phyloP scores from a whole-genome alignment of 352 stramenopile genomes.

The Phytophthora tubulina region DNA sequence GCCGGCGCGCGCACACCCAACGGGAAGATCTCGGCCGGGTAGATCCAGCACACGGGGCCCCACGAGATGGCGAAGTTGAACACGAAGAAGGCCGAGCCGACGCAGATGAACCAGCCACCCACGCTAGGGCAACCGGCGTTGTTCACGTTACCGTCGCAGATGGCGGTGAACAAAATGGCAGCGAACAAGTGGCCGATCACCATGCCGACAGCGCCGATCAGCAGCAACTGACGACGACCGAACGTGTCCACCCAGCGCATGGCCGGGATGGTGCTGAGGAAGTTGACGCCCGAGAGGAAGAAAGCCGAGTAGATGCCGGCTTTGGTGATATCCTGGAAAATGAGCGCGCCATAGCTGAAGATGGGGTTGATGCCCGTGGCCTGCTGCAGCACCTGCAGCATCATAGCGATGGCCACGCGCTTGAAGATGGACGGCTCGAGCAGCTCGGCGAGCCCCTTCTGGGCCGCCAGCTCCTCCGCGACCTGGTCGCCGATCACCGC shows the following conservation, averaged over 20 bases:
- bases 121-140: conserved; percentile 36
- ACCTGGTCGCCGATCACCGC: conserved; percentile 37
- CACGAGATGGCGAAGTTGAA: conserved; percentile 59
- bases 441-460: conserved; percentile 36
- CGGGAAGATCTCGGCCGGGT: no score
- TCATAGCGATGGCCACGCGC: conserved; percentile 21
- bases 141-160: conserved; percentile 46
- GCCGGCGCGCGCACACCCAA: no score
- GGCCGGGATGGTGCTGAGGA: conserved; percentile 48
- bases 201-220: conserved; percentile 58
- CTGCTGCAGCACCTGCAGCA: conserved; percentile 28
- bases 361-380: conserved; percentile 42
- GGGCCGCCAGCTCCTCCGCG: conserved; percentile 32
- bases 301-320: conserved; percentile 16
- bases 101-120: conserved; percentile 48
- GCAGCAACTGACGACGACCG: conserved; percentile 49
- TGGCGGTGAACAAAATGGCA: conserved; percentile 46
- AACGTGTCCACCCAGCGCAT: conserved; percentile 49
- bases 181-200: conserved; percentile 47
- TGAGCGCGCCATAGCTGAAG: conserved; percentile 24
- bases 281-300: conserved; percentile 41
- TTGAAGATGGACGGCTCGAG: conserved; percentile 31
- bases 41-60: conserved; percentile 37
- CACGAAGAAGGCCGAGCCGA: conserved; percentile 48
- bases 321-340: conserved; percentile 24